Conservation (phyloP, 805 yeast genomes). For the Kregervanrija pseudodelftensis region DNA sequence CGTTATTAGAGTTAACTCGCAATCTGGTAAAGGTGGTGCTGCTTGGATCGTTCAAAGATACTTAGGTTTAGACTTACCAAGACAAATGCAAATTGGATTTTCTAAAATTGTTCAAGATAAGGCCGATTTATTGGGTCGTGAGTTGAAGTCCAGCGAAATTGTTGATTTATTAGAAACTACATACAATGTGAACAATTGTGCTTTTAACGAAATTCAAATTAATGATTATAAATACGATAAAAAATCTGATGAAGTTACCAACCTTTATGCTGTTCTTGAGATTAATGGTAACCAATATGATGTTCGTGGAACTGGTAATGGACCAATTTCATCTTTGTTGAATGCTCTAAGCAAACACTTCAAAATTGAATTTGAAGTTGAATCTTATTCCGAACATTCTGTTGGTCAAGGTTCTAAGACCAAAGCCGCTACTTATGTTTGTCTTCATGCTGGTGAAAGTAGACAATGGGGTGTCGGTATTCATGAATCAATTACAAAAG, state of each 20-base stretch:
- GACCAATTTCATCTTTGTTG: slow-evolving; percentile 69
- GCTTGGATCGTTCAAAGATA: slow-evolving; percentile 73
- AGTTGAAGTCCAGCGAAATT: slow-evolving; percentile 62
- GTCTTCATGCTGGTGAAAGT: slow-evolving; percentile 19
- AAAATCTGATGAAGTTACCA: slow-evolving; percentile 33
- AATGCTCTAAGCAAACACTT: slow-evolving; percentile 53
- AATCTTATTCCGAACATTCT: slow-evolving; percentile 65
- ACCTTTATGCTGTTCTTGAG: slow-evolving; percentile 34
- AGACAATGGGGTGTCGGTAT: slow-evolving; percentile 87
- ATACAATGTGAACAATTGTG: slow-evolving; percentile 42
- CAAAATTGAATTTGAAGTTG: slow-evolving; percentile 51
- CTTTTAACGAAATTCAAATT: slow-evolving; percentile 28
- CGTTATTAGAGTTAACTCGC: slow-evolving; percentile 76
- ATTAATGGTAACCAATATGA: slow-evolving; percentile 28
- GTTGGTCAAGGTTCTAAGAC: slow-evolving; percentile 65
- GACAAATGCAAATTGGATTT: slow-evolving; percentile 62
- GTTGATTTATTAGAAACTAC: slow-evolving; percentile 45
- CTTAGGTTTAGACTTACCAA: slow-evolving; percentile 67
- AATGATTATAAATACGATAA: slow-evolving; percentile 35
- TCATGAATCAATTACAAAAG: slow-evolving; percentile 82
- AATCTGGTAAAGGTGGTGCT: slow-evolving; percentile 86
- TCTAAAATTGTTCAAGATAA: slow-evolving; percentile 54
- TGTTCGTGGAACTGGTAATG: slow-evolving; percentile 61
- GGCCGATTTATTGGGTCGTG: slow-evolving; percentile 65
- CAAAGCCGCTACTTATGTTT: slow-evolving; percentile 68